These are phyloP conservation scores for Suillus bovinus DNA, from an alignment of 768 basidiomycete genomes.

Conservation along the genomic window DNA sequence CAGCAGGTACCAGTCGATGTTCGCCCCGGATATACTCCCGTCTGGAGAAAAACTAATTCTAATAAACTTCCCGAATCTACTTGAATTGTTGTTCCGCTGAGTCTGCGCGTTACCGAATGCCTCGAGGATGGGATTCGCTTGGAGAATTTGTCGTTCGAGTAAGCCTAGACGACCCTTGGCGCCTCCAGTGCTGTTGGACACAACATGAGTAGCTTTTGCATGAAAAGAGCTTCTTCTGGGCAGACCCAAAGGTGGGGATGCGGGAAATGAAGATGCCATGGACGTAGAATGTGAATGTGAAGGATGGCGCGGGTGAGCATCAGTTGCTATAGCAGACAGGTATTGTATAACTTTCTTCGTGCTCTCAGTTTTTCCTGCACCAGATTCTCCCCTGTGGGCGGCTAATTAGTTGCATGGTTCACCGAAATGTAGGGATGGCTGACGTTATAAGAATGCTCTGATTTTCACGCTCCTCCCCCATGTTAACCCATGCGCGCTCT, in stretches of 20 bases:
- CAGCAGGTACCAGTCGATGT: constrained; percentile 97
- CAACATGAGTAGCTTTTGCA: constrained; percentile 45
- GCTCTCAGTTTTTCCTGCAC: constrained; percentile 98
- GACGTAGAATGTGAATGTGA: constrained; percentile 73
- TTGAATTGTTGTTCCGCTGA: constrained; percentile 97
- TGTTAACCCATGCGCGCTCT: constrained; percentile 97
- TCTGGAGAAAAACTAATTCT: constrained; percentile 91
- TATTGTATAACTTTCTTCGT: constrained; percentile 99
- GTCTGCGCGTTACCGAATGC: constrained; percentile 99
- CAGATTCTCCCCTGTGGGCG: constrained; percentile 86
- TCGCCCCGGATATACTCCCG: constrained; percentile 95
- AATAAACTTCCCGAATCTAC: constrained; percentile 98
- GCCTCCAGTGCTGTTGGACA: constrained; percentile 44
- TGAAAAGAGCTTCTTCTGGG: constrained; percentile 66
- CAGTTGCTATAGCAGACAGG: constrained; percentile 93
- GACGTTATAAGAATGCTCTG: constrained; percentile 99
- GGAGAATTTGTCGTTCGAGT: constrained; percentile 93
- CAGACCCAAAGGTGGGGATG: constrained; percentile 67
- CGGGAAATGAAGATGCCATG: constrained; percentile 50
- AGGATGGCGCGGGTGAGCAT: constrained; percentile 55
- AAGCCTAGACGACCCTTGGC: constrained; percentile 81
- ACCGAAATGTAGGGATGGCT: constrained; percentile 31
- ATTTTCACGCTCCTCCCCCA: constrained; percentile 96
- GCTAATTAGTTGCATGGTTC: constrained; percentile 14
- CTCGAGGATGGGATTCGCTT: constrained; percentile 96